These are phyloP conservation scores for Obelidium mucronatum DNA, from an alignment of 192 early-diverging fungal genomes.

Conservation along the genomic window DNA sequence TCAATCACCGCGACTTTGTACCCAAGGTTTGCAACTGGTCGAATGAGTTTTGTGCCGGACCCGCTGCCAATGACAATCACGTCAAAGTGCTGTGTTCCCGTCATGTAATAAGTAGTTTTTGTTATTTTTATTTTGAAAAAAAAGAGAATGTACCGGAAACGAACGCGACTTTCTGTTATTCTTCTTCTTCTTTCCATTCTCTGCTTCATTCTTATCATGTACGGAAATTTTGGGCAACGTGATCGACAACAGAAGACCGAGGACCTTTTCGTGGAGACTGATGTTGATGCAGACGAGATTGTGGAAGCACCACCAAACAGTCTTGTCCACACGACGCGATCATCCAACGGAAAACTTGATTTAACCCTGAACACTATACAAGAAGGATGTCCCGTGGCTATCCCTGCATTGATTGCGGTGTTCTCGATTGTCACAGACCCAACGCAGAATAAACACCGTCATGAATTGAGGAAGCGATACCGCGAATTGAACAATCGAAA, in stretches of 20 bases:
- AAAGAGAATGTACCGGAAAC: no score
- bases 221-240: no score
- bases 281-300: no score
- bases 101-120: not conserved
- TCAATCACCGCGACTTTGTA: slow-evolving; percentile 46
- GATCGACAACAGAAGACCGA: no score
- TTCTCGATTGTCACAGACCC: not conserved
- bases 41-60: slow-evolving; percentile 44
- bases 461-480: not conserved
- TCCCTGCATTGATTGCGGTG: not conserved
- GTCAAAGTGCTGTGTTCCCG: slow-evolving; percentile 32
- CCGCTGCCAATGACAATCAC: slow-evolving; percentile 46
- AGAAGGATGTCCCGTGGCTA: not conserved
- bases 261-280: no score
- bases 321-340: not conserved
- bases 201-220: no score
- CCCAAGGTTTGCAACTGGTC: slow-evolving; percentile 45
- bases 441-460: not conserved
- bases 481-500: not conserved
- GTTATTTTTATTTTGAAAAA: not conserved
- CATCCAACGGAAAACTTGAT: not conserved
- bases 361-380: not conserved
- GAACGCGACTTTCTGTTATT: no score
- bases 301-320: not conserved
- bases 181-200: no score